Evolutionary conservation across 306 rosid species (phyloP), one percentile per base, ranked within the genome.

Genomic region (Prunus campanulata): DNA sequence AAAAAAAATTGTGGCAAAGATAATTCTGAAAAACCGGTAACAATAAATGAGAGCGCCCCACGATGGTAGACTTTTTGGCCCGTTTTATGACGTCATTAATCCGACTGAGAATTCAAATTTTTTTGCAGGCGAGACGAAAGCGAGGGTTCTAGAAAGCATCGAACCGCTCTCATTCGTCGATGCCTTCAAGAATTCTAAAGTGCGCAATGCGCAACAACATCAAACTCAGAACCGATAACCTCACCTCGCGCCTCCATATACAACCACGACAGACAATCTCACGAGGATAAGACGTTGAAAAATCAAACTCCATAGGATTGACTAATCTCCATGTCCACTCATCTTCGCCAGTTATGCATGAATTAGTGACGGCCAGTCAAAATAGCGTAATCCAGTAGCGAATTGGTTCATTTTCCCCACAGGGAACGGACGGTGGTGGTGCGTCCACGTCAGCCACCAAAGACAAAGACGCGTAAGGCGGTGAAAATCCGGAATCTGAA

Each of bases 371-470:
- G 1, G 80, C 0, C 18, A 1, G 70, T 35, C 8, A 35, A 0
- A 12, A 47, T 56, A 65, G n/a, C 22, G 15, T 24, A 18, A 29
- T 46, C 32, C 0, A 1, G n/a, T 12, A 35, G 22, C 25, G 22
- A 15, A 76, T 70, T 0, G 1, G n/a, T 29, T 60, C n/a, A 1
- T 19, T 3, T 61, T 42, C 27, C 25, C 19, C 6, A 25, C 22
- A 12, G 35, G 22, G 42, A 25, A 70, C 24, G 0, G 72, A 71
- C 85, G 89, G 89, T 57, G 64, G 48, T 8, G 20, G 80, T 47
- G 4, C 65, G n/a, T 50, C 85, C 90, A 77, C 87, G 92, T 88
- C 84, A 79, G 19, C 77, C 77, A 0, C 42, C 44, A 70, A 51
- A 30, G 69, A 80, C 72, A 77, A 80, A 83, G 55, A 77, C 81